These are phyloP conservation scores for Cyberlindnera amylophila DNA, from an alignment of 805 yeast genomes.

Conservation along the genomic window DNA sequence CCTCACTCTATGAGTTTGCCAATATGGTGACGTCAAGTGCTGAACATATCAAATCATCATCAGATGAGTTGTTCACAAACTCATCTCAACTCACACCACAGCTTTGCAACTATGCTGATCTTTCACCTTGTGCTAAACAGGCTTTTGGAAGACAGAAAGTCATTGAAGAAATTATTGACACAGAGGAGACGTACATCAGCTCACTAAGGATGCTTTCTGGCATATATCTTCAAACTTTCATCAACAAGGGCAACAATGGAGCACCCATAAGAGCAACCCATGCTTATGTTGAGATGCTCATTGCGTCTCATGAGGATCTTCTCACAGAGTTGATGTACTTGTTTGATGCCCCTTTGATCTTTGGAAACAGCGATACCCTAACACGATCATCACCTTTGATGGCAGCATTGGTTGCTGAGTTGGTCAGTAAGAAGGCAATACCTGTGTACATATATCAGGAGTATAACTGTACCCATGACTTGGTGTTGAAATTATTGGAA, in stretches of 20 bases:
- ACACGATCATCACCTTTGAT: constrained; percentile 21
- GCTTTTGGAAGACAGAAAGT: constrained; percentile 26
- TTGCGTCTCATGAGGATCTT: constrained; percentile 31
- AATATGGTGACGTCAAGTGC: neutral
- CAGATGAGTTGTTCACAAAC: constrained; percentile 8
- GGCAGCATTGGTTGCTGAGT: constrained; percentile 23
- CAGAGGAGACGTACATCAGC: constrained; percentile 46
- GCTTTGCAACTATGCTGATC: constrained; percentile 6
- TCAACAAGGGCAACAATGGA: constrained; percentile 29
- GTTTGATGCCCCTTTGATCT: constrained; percentile 4
- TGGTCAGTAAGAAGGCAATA: constrained; percentile 25
- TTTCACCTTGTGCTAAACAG: constrained; percentile 19
- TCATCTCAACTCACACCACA: constrained; percentile 23
- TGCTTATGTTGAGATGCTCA: constrained; percentile 29
- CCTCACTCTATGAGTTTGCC: neutral
- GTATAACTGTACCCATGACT: constrained; percentile 32
- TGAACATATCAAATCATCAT: neutral
- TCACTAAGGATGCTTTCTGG: constrained; percentile 40
- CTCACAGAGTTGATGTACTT: constrained; percentile 25
- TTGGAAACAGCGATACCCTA: neutral
- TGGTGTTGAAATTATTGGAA: constrained; percentile 32
- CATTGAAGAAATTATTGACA: constrained; percentile 45
- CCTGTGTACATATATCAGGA: constrained; percentile 31
- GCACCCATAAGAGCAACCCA: constrained; percentile 34
- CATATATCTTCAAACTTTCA: constrained; percentile 40